Evolutionary conservation across 2,329 filamentous ascomycete genomes (phyloP), one percentile per base, ranked within the genome.

Genomic region (Verticillium dahliae): DNA sequence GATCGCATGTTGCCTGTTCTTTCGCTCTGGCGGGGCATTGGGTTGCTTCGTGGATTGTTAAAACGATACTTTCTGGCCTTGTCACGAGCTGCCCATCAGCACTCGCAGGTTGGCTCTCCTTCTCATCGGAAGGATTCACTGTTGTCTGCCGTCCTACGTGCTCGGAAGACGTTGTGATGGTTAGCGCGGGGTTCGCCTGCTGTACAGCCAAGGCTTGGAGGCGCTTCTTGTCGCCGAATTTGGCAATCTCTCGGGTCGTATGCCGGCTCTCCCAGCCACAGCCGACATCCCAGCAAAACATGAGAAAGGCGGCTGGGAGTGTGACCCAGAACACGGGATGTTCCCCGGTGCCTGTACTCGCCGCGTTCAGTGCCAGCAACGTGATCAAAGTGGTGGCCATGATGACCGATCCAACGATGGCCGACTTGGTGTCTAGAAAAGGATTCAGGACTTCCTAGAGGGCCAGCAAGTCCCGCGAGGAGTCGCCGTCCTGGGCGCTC

Each of bases 361-460:
- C 78, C 1, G 88, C 88, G 57, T 91, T 91, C 31, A 91, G 69
- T 0, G 80, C 84, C 1, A 91, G 75, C 0, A 91, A 75, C 0
- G 87, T 86, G 60, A 90, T 76, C 22, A 91, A 78, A 0, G 88
- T 89, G 0, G 78, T 79, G 1, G 85, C 80, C 87, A 91, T 91
- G 60, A 91, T 77, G 5, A 85, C 65, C 0, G 80, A 84, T 1
- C 88, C 88, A 61, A 90, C 86, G 0, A 77, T 75, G 0, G 89
- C 89, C 7, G 88, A 84, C 4, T 77, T 75, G 65, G 85, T 88
- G 69, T 91, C 88, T 0, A 91, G 72, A 61, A 88, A 91, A 0
- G 89, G 89, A 64, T 91, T 90, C 81, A 91, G 83, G 67, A 91
- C 89, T 67, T 91, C 88, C 65, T 89, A 87, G 0, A 91, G 79